These are phyloP conservation scores for Candida nanaspora DNA, from an alignment of 805 yeast genomes.

Conservation along the genomic window DNA sequence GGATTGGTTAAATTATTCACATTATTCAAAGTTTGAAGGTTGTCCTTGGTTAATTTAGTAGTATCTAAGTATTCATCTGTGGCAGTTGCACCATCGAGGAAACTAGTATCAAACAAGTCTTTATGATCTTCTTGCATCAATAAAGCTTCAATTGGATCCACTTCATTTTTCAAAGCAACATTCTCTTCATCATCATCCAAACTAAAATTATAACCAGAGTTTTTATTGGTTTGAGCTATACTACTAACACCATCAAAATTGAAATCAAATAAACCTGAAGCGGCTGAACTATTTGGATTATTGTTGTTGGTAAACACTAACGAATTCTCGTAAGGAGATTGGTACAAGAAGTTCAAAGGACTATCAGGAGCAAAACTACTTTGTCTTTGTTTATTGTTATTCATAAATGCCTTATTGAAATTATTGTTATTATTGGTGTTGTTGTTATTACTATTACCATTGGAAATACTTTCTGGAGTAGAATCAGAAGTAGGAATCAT, in stretches of 20 bases:
- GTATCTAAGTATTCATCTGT: not conserved
- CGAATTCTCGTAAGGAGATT: conserved; percentile 41
- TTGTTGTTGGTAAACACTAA: conserved; percentile 35
- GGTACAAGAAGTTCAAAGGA: not conserved
- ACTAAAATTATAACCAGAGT: not conserved
- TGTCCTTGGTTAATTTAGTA: conserved; percentile 12
- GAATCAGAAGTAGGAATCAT: not conserved
- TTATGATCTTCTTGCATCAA: not conserved
- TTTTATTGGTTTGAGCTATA: not conserved
- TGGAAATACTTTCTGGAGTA: not conserved
- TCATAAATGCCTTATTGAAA: not conserved
- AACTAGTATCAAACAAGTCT: not conserved
- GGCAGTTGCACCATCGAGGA: not conserved
- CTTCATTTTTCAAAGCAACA: conserved; percentile 3
- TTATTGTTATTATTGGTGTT: not conserved
- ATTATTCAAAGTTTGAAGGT: conserved; percentile 12
- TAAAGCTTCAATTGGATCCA: not conserved
- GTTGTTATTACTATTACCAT: not conserved
- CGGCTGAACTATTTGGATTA: conserved; percentile 1
- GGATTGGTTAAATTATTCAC: conserved; percentile 7
- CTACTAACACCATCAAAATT: not conserved
- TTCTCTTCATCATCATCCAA: not conserved
- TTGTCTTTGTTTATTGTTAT: not conserved
- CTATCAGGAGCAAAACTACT: not conserved
- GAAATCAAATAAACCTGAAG: not conserved